Percentiles rank a stretch among this genome's conserved stretches.
Evolutionary conservation across 73 alveolate species (phyloP).

Genomic region (Tetrahymena malaccensis): DNA sequence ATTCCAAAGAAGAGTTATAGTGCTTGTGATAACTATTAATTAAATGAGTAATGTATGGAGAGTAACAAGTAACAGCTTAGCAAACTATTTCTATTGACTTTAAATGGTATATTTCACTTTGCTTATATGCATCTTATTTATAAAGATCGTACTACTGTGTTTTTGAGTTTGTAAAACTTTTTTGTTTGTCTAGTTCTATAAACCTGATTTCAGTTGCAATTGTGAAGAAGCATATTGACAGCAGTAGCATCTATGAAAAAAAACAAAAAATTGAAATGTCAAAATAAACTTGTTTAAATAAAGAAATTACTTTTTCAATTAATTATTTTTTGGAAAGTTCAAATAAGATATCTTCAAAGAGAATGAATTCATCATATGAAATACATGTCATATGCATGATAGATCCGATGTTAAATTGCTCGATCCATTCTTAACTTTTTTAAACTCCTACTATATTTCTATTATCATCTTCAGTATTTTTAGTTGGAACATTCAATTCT

Average conservation of each 20-base stretch:
- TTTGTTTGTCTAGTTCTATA: slow-evolving; percentile 29
- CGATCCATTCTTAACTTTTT: slow-evolving; percentile 34
- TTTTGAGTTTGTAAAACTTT: not conserved
- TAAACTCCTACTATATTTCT: slow-evolving; percentile 32
- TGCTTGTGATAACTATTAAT: slow-evolving; percentile 37
- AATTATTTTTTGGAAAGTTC: slow-evolving; percentile 23
- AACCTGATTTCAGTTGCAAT: slow-evolving; percentile 41
- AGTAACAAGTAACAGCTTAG: slow-evolving; percentile 13
- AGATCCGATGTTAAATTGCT: slow-evolving; percentile 26
- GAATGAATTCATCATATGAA: slow-evolving; percentile 5
- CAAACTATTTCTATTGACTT: slow-evolving; percentile 38
- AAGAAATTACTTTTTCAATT: slow-evolving; percentile 10
- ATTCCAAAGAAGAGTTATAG: slow-evolving; percentile 19
- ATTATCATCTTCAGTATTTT: slow-evolving; percentile 26
- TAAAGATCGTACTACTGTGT: not conserved
- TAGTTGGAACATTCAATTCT: slow-evolving; percentile 12
- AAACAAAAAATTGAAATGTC: too few relatives aligned
- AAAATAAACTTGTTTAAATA: too few relatives aligned
- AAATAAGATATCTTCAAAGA: slow-evolving; percentile 19
- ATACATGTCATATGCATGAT: slow-evolving; percentile 36
- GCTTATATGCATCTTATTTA: slow-evolving; percentile 16
- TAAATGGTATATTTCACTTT: slow-evolving; percentile 34
- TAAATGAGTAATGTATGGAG: slow-evolving; percentile 37
- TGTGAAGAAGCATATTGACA: slow-evolving; percentile 28
- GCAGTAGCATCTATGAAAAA: not conserved